Evolutionary conservation across 129 eudicot genomes (phyloP), one percentile per base, ranked within the genome.

Genomic region (Erigeron canadensis): DNA sequence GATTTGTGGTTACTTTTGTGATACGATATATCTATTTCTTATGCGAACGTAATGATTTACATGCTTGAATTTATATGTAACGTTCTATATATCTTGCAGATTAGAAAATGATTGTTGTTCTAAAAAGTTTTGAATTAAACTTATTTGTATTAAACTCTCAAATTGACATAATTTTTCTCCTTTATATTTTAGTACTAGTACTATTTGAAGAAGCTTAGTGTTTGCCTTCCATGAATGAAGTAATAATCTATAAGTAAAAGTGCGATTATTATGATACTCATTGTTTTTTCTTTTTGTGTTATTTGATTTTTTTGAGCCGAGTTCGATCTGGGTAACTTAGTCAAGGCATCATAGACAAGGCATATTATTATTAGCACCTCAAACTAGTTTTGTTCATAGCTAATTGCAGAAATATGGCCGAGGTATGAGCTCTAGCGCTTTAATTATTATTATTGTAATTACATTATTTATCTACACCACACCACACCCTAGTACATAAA

Each of bases 401-500:
- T 74, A 71, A 63, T 18, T 37, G 50, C 47, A 23, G 58, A 77
- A 28, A 63, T 68, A 86, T 86, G 90, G 85, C 83, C 63, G 90
- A 86, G 83, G 87, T 86, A 81, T 70, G 72, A 74, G 59, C 59
- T 68, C 57, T 28, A n/a, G n/a, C n/a, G 65, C 42, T 23, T 59
- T 23, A 34, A 57, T 59, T 19, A 12, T 58, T 60, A 60, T 12
- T n/a, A n/a, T n/a, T n/a, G n/a, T n/a, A n/a, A n/a, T n/a, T n/a
- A n/a, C n/a, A n/a, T n/a, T n/a, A n/a, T n/a, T n/a, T n/a, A n/a
- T 28, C 34, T 28, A 28, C 34, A 2, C 1, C 34, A 28, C 34
- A 28, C 34, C 34, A 28, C 34, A 28, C 34, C 34, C 34, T 28
- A 28, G 3, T 3, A 28, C 34, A 28, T 28, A 28, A 28, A 28